phyloP scores from a whole-genome alignment of 1,284 basidiomycete genomes.

The Acaromyces ingoldii region DNA sequence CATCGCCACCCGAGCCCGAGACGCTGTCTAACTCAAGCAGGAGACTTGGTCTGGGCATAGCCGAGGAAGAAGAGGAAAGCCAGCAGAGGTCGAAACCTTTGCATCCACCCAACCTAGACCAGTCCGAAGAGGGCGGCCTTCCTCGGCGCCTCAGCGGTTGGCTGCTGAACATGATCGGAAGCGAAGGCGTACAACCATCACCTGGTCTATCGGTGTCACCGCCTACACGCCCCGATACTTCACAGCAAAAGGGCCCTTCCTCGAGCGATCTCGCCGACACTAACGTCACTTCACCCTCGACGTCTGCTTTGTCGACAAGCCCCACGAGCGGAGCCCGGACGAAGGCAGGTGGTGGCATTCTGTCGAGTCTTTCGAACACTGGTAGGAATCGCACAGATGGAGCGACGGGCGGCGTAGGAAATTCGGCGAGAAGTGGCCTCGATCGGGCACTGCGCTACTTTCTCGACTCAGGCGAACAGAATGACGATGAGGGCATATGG shows the following conservation, averaged over 20 bases:
- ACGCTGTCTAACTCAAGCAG: too few species aligned
- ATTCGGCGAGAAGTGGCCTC: constrained; percentile 22
- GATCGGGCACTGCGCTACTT: constrained; percentile 43
- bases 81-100: too few species aligned
- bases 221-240: background rate
- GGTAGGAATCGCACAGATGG: background rate
- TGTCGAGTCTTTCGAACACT: background rate
- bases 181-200: too few species aligned
- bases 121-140: too few species aligned
- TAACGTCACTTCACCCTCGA: too few species aligned
- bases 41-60: background rate
- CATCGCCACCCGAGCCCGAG: too few species aligned
- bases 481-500: constrained; percentile 31
- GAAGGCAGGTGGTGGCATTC: background rate
- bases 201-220: constrained; percentile 15
- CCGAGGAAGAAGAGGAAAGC: too few species aligned
- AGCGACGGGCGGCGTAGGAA: constrained; percentile 7
- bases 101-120: background rate
- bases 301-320: background rate
- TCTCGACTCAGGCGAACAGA: constrained; percentile 22
- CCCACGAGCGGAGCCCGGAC: background rate
- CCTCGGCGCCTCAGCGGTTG: constrained; percentile 38
- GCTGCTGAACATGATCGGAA: constrained; percentile 35
- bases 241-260: background rate
- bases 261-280: background rate